Base-by-base conservation (phyloP, 1,139 yeast species). In the Yamadazyma triangularis region DNA sequence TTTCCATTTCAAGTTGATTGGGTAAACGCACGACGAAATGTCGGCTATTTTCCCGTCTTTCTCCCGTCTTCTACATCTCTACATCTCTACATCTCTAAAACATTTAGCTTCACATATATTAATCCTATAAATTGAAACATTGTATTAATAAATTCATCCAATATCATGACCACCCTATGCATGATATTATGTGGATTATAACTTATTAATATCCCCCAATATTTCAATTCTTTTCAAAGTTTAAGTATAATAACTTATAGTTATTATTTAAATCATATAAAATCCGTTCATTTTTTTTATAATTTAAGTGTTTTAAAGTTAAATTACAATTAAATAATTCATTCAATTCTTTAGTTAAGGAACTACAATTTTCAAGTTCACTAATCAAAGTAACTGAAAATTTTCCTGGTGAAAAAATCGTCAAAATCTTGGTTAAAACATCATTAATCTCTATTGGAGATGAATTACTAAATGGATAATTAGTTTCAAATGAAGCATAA, bases 401-500 rank as follows among this genome's bases (percentile, higher is more conserved):
- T 50, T 77, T 79, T 15, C 78, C 77, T 3, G 97, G 97, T 35
- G 67, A 69, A 57, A 89, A 83, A 27, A 84, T 72, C 9, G 57
- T 49, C 42, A 88, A 65, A 4, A 88, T 80, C 29, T 73, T 73
- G 31, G 61, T 50, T 43, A 79, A 56, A 5, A 85, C 78, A 13
- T 70, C 70, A 20, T 64, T 50, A 45, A 79, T 73, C 29, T 68
- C 60, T 29, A 72, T 53, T 11, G 65, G 59, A 24, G 54, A 54
- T 5, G 30, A 16, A 32, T 56, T 55, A n/a, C n/a, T n/a, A 37
- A 67, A 67, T 9, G 81, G 77, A 29, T 79, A 86, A 53, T 86
- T 91, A 13, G 96, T 79, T 55, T 91, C 97, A 58, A 89, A 91
- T 11, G 95, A 85, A 10, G 97, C 97, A 58, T 91, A 91, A 3